These are phyloP conservation scores for Gryganskiella cystojenkinii DNA, from an alignment of 192 early-diverging fungal genomes.

Conservation along the genomic window DNA sequence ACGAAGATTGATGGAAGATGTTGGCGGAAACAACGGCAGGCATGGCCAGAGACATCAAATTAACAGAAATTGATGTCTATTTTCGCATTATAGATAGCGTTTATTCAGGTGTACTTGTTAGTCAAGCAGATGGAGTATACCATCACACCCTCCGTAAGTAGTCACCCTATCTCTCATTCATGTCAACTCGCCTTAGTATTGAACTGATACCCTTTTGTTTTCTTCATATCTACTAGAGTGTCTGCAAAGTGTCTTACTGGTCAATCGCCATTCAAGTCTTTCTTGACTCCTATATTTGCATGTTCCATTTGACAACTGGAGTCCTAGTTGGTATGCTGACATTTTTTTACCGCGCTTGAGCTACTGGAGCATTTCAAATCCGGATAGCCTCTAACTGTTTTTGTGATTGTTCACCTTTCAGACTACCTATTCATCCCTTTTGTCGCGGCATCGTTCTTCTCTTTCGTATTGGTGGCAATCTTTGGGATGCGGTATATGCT, in stretches of 20 bases:
- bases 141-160: constrained; percentile 71
- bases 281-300: constrained; percentile 72
- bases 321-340: constrained; percentile 54
- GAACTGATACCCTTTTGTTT: not conserved
- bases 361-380: no score
- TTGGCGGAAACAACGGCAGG: no score
- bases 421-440: constrained; percentile 67
- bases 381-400: not conserved
- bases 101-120: constrained; percentile 57
- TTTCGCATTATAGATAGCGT: constrained; percentile 16
- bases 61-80: not conserved
- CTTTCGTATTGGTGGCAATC: constrained; percentile 74
- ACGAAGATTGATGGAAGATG: no score
- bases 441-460: constrained; percentile 68
- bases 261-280: constrained; percentile 70
- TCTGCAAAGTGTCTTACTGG: constrained; percentile 75
- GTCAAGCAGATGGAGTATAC: constrained; percentile 74
- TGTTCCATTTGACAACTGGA: constrained; percentile 69
- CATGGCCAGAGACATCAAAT: not conserved
- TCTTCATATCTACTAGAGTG: constrained; percentile 44
- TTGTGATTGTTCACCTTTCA: constrained; percentile 11
- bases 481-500: constrained; percentile 78
- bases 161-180: not conserved
- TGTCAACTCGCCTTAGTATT: not conserved
- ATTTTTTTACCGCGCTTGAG: not conserved